These are phyloP conservation scores for Xerocomellus intermedius DNA, from an alignment of 768 basidiomycete species.

Conservation along the genomic window DNA sequence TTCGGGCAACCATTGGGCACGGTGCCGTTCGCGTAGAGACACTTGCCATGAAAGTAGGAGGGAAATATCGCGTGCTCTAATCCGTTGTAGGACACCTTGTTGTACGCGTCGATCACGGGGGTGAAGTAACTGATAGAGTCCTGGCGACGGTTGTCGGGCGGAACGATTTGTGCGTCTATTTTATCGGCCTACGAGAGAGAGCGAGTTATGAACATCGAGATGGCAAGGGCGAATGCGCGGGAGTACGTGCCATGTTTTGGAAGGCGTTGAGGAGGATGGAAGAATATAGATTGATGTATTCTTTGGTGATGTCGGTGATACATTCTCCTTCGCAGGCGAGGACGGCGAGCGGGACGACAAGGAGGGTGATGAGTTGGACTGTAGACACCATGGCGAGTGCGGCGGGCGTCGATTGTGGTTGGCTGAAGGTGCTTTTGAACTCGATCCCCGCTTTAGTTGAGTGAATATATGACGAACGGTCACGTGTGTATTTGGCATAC, in stretches of 20 bases:
- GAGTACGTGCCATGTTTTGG: constrained; percentile 41
- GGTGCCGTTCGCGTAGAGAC: constrained; percentile 48
- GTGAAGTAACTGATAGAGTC: constrained; percentile 38
- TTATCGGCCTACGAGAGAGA: constrained; percentile 32
- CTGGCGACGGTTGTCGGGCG: constrained; percentile 21
- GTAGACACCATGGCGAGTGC: constrained; percentile 19
- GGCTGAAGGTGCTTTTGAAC: constrained; percentile 1
- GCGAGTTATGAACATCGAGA: neutral
- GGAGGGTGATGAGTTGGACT: constrained; percentile 22
- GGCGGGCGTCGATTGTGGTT: constrained; percentile 10
- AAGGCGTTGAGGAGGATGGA: constrained; percentile 40
- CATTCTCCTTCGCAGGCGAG: constrained; percentile 71
- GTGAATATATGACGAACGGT: constrained; percentile 1
- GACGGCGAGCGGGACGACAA: constrained; percentile 38
- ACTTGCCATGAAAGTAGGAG: constrained; percentile 75
- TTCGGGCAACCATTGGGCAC: constrained; percentile 75
- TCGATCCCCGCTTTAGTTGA: neutral
- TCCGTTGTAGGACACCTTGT: constrained; percentile 39
- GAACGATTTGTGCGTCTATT: constrained; percentile 35
- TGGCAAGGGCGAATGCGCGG: neutral
- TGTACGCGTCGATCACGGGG: constrained; percentile 49
- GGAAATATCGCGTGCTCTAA: constrained; percentile 65
- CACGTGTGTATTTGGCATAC: constrained; percentile 22
- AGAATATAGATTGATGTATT: constrained; percentile 52
- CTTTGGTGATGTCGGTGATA: constrained; percentile 56